Evolutionary conservation across 108 stramenopile genomes (phyloP).

Genomic region (Stephanodiscus minutulus): DNA sequence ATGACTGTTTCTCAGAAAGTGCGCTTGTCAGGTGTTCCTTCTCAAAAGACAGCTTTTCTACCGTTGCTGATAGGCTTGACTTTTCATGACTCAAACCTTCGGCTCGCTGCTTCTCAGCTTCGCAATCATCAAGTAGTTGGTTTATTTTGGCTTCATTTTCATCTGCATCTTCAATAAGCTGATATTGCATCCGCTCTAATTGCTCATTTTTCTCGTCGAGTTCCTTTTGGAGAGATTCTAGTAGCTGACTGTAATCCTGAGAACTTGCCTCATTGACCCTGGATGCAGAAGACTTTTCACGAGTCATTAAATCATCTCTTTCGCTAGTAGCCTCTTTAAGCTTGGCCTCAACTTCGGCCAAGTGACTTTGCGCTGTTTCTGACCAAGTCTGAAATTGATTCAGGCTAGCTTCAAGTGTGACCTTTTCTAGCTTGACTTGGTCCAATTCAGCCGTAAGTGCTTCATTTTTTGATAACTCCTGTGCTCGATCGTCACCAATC

Average conservation of each 20-base stretch:
- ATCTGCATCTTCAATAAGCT: constrained; percentile 34
- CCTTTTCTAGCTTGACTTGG: constrained; percentile 40
- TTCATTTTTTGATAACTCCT: constrained; percentile 7
- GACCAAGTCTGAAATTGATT: constrained; percentile 64
- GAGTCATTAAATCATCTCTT: constrained; percentile 32
- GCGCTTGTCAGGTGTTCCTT: constrained; percentile 24
- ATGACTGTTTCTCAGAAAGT: constrained; percentile 21
- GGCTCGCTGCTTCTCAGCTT: constrained; percentile 27
- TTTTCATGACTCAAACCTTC: constrained; percentile 16
- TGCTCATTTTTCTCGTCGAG: constrained; percentile 34
- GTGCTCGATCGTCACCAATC: neutral
- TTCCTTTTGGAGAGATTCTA: constrained; percentile 26
- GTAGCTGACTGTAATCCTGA: constrained; percentile 17
- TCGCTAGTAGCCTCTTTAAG: constrained; percentile 25
- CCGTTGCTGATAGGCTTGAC: neutral
- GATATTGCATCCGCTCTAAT: constrained; percentile 25
- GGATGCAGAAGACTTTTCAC: neutral
- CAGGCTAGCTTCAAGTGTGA: constrained; percentile 35
- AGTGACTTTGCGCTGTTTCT: constrained; percentile 54
- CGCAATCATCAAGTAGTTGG: constrained; percentile 27
- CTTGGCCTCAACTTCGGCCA: constrained; percentile 53
- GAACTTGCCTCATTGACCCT: constrained; percentile 12
- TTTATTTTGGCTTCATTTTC: constrained; percentile 32
- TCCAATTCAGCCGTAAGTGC: constrained; percentile 11
- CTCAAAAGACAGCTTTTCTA: constrained; percentile 15